Conservation (phyloP, 306 rosid genomes). For the Coriaria nepalensis region DNA sequence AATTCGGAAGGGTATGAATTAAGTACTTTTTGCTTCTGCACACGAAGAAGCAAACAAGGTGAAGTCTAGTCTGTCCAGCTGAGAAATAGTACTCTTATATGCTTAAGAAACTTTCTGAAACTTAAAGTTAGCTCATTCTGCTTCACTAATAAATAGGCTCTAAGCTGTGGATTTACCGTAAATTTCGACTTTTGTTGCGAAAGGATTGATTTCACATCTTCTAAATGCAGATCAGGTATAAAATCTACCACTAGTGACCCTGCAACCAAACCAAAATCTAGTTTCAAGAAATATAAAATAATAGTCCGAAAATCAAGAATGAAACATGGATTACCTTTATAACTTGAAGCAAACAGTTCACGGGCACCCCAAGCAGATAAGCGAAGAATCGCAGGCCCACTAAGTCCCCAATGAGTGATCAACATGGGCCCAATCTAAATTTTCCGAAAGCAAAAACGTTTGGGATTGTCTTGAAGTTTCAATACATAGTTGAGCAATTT, state of each 20-base stretch:
- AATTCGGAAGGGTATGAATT: slow-evolving; percentile 69
- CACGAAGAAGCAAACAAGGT: too few relatives aligned
- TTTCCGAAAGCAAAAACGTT: neutral
- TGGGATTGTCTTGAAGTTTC: neutral
- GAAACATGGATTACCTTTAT: slow-evolving; percentile 40
- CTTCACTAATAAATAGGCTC: too few relatives aligned
- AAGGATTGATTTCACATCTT: slow-evolving; percentile 49
- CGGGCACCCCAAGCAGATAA: slow-evolving; percentile 98
- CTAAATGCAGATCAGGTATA: slow-evolving; percentile 62
- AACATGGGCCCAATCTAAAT: slow-evolving; percentile 75
- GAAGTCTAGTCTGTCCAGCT: too few relatives aligned
- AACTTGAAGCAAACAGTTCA: slow-evolving; percentile 46
- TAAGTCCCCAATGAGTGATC: slow-evolving; percentile 94
- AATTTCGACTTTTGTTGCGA: slow-evolving; percentile 51
- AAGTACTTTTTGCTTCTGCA: slow-evolving; percentile 77
- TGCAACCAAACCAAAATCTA: slow-evolving; percentile 34
- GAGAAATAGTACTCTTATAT: too few relatives aligned
- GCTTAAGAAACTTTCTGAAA: too few relatives aligned
- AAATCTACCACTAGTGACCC: slow-evolving; percentile 65
- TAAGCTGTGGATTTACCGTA: slow-evolving; percentile 34
- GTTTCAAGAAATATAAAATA: slow-evolving; percentile 14
- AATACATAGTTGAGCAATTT: slow-evolving; percentile 9
- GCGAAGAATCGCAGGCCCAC: slow-evolving; percentile 86
- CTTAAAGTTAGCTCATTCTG: too few relatives aligned
- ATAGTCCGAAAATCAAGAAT: slow-evolving; percentile 1